These are phyloP conservation scores for Starmera amethionina DNA, from an alignment of 805 yeast genomes.

Conservation along the genomic window DNA sequence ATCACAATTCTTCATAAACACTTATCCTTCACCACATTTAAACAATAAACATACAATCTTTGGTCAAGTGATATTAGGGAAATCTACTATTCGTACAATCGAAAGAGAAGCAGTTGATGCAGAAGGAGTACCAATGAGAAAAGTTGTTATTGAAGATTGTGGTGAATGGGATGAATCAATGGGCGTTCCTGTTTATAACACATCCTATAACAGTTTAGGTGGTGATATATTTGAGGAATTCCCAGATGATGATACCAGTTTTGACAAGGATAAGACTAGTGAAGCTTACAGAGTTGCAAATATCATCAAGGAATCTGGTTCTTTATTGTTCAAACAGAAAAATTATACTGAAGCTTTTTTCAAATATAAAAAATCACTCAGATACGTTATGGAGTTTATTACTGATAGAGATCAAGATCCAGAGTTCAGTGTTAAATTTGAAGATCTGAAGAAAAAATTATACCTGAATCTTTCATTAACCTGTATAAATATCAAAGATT, in stretches of 20 bases:
- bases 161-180: conserved; percentile 52
- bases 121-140: conserved; percentile 30
- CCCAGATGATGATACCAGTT: conserved; percentile 62
- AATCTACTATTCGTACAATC: conserved; percentile 56
- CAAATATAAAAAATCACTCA: conserved; percentile 56
- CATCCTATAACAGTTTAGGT: conserved; percentile 49
- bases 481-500: conserved; percentile 39
- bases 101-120: conserved; percentile 41
- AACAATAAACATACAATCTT: conserved; percentile 70
- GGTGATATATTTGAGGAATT: conserved; percentile 70
- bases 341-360: conserved; percentile 41
- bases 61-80: conserved; percentile 62
- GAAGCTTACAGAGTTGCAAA: conserved; percentile 39
- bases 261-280: conserved; percentile 47
- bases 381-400: conserved; percentile 61
- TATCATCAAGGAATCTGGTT: conserved; percentile 60
- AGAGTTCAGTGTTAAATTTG: conserved; percentile 38
- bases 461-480: conserved; percentile 49
- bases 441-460: conserved; percentile 30
- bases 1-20: conserved; percentile 65
- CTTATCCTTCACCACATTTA: conserved; percentile 63
- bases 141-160: conserved; percentile 42
- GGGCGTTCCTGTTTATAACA: conserved; percentile 50
- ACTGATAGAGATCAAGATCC: conserved; percentile 61
- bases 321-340: conserved; percentile 45